Conservation (phyloP, 169 alveolate genomes). For the Cardiosporidium cionae region DNA sequence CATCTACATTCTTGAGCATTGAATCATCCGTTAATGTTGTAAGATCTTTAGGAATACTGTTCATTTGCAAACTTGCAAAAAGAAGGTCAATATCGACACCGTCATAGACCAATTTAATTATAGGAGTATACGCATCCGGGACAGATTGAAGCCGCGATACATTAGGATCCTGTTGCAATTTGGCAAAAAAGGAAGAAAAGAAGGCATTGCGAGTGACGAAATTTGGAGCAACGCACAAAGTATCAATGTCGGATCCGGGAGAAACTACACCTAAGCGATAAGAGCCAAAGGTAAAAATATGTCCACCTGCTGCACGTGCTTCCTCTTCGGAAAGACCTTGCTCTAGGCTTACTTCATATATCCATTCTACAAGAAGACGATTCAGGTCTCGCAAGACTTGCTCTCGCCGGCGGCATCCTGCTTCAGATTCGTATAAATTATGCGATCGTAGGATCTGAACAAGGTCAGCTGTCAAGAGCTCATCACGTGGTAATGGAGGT, state of each 20-base stretch:
- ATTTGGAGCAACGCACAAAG: slow-evolving; percentile 93
- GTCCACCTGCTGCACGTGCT: slow-evolving; percentile 35
- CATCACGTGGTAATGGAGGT: slow-evolving; percentile 3
- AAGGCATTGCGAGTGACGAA: slow-evolving; percentile 85
- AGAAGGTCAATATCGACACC: slow-evolving; percentile 93
- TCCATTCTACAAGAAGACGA: slow-evolving; percentile 27
- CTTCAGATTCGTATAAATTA: slow-evolving; percentile 28
- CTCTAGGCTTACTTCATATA: slow-evolving; percentile 24
- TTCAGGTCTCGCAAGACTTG: slow-evolving; percentile 18
- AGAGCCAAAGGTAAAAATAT: slow-evolving; percentile 72
- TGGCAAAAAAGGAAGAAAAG: slow-evolving; percentile 76
- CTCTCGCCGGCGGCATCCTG: slow-evolving; percentile 25
- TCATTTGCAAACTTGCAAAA: slow-evolving; percentile 83
- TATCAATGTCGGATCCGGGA: slow-evolving; percentile 96
- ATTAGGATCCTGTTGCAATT: slow-evolving; percentile 74
- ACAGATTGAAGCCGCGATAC: slow-evolving; percentile 85
- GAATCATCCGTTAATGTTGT: slow-evolving; percentile 65
- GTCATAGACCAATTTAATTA: slow-evolving; percentile 80
- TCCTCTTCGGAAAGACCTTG: slow-evolving; percentile 30
- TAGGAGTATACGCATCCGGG: slow-evolving; percentile 93
- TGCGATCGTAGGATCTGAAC: slow-evolving; percentile 1
- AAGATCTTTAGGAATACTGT: slow-evolving; percentile 76
- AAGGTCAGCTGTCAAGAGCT: slow-evolving; percentile 14
- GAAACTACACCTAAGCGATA: slow-evolving; percentile 93
- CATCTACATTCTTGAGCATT: slow-evolving; percentile 65